Base-by-base conservation (phyloP, 2,329 filamentous ascomycete genomes). In the Leptographium lundbergii region DNA sequence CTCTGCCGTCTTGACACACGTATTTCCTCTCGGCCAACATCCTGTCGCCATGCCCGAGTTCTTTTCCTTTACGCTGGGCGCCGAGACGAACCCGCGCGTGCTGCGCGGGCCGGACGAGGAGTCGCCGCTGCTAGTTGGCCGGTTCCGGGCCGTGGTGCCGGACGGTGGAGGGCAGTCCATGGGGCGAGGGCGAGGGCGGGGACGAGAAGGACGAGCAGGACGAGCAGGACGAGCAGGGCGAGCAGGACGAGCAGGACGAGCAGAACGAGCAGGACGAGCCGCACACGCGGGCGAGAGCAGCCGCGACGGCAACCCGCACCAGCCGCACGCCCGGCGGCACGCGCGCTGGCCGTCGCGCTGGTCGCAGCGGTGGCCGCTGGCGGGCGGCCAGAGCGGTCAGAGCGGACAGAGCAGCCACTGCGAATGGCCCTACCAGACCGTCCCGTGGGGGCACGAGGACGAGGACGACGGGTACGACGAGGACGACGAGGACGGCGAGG, bases 31-130 rank as follows among this genome's bases (percentile, higher is more conserved):
- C n/a, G n/a, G n/a, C 11, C 19, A 25, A 1, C 22, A 34, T 47
- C 54, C 1, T 47, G 6, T 32, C 32, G 17, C 51, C 22, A 85
- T 86, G 82, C 81, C 83, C 67, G 76, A 78, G 67, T 84, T 86
- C 75, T 86, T 87, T 72, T 76, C 79, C 69, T 87, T 87, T 72
- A 83, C 83, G 63, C 82, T 83, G 67, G 84, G 83, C 69, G 77
- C 74, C 66, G 84, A 86, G 71, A 78, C 81, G 63, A 77, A 75
- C 65, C 72, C 75, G 61, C 75, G 75, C 56, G 74, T 76, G 62
- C 75, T 56, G 42, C 54, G 54, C 25, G 42, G 75, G 60, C 67
- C 71, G 57, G 70, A 68, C 57, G 70, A 67, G 55, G 79, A 85
- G 66, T 73, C 80, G 50, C 81, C 82, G 22, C 82, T 84, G 27